Evolutionary conservation across 768 basidiomycete genomes (phyloP).

Genomic region (Auricularia auricula-judae): DNA sequence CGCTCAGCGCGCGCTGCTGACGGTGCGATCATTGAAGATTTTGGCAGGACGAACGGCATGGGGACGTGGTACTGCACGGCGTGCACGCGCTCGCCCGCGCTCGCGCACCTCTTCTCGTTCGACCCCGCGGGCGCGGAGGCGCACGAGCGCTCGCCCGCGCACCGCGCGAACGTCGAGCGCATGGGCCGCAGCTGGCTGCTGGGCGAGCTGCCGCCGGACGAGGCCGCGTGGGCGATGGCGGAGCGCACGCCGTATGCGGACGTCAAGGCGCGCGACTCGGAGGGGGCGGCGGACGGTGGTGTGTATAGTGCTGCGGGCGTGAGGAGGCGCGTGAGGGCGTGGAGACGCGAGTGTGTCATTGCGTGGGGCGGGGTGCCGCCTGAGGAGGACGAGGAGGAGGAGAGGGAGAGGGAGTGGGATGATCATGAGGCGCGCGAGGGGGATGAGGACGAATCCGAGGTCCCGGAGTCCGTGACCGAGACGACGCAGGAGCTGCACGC

Average conservation of each 20-base stretch:
- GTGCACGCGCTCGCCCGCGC: constrained; percentile 14
- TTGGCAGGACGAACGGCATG: constrained; percentile 10
- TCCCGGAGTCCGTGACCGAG: neutral
- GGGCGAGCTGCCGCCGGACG: constrained; percentile 37
- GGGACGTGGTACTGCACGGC: constrained; percentile 23
- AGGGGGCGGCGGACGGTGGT: constrained; percentile 36
- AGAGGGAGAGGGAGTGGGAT: neutral
- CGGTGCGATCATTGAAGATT: constrained; percentile 11
- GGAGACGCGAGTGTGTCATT: neutral
- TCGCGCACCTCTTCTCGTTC: constrained; percentile 14
- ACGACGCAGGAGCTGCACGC: neutral
- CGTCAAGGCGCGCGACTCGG: constrained; percentile 18
- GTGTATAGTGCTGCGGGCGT: constrained; percentile 2
- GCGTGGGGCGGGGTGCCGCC: constrained; percentile 1
- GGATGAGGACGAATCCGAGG: constrained; percentile 1
- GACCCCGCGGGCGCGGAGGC: constrained; percentile 19
- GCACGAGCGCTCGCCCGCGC: constrained; percentile 20
- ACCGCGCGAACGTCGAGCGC: constrained; percentile 11
- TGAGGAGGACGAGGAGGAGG: constrained; percentile 2
- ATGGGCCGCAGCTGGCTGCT: constrained; percentile 21
- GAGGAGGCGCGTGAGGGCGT: neutral
- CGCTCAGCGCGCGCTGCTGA: neutral
- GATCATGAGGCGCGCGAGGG: constrained; percentile 2
- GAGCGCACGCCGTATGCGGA: constrained; percentile 36
- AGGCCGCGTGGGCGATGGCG: constrained; percentile 38